Percentiles rank a stretch among this genome's conserved stretches.
Conservation (phyloP, 169 alveolate species). For the Plasmodium vinckei region DNA sequence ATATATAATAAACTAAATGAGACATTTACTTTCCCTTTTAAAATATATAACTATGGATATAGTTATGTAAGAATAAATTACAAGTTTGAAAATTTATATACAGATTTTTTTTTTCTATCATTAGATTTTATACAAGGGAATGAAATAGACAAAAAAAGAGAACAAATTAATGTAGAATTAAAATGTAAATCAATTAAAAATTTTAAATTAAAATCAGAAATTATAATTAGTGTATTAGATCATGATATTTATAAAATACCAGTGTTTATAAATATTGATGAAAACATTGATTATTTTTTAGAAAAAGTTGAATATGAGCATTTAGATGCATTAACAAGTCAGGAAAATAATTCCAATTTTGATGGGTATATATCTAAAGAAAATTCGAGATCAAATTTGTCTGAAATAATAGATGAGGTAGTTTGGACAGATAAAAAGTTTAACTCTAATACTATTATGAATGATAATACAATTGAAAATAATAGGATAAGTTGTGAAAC, state of each 20-base stretch:
- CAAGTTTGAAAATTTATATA: constrained; percentile 19
- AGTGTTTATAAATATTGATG: constrained; percentile 43
- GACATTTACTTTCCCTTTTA: constrained; percentile 18
- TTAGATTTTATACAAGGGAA: constrained; percentile 27
- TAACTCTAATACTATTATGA: too few relatives aligned
- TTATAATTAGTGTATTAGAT: constrained; percentile 35
- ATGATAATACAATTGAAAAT: too few relatives aligned
- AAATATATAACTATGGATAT: constrained; percentile 62
- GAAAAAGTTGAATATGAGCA: background rate
- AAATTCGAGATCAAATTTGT: too few relatives aligned
- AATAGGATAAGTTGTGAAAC: too few relatives aligned
- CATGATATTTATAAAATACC: constrained; percentile 48
- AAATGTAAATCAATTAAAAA: constrained; percentile 23
- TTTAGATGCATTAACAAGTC: too few relatives aligned
- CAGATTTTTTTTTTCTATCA: constrained; percentile 27
- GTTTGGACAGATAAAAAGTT: too few relatives aligned
- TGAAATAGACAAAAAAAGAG: constrained; percentile 24
- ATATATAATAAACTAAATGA: constrained; percentile 48
- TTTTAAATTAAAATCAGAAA: constrained; percentile 19
- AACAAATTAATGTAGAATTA: constrained; percentile 26
- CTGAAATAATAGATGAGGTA: too few relatives aligned
- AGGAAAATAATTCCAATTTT: background rate
- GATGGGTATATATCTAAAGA: too few relatives aligned
- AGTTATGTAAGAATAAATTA: constrained; percentile 36
- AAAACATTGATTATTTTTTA: constrained; percentile 41